Evolutionary conservation across 805 yeast species (phyloP), one percentile per base, ranked within the genome.

Genomic region (Pichia eremophila): DNA sequence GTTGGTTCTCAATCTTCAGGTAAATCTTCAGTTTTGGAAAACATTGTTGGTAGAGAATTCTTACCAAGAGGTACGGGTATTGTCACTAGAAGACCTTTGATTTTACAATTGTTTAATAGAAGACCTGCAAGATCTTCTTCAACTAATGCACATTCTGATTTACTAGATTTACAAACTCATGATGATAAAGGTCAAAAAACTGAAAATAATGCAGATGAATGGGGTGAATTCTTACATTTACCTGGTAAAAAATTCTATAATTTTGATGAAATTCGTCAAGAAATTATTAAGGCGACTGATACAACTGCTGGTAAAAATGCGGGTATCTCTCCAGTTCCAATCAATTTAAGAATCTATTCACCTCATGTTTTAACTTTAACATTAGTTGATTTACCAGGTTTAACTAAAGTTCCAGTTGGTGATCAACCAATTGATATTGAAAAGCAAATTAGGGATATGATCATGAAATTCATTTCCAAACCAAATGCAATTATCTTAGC

Each of bases 381-480:
- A 8, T 75, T 93, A 58, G 97, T 93, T 39, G 99, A 93, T 69
- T 76, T 93, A 60, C 99, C 99, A 10, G 99, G 99, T 51, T 77
- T 93, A 60, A 93, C 99, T 39, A 93, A 93, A 65, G 99, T 93
- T 37, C 99, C 99, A 5, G 96, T 93, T 47, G 99, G 99, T 44
- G 99, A 93, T 69, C 99, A 93, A 69, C 99, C 99, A 47, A 84
- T 85, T 59, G 99, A 93, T 66, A 93, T 93, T 55, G 99, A 93
- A 70, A 80, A 77, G 54, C 97, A 88, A 69, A 93, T 93, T 60
- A 82, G 89, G 61, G 95, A 89, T 54, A 83, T 93, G 88, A 73
- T 93, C 43, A 74, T 93, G 75, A 90, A 89, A 67, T 93, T 84
- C 63, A 90, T 93, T 55, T 83, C 96, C 28, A 89, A 89, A 60